Conservation (phyloP, 2,329 filamentous ascomycete species). For the Colletotrichum salicis region DNA sequence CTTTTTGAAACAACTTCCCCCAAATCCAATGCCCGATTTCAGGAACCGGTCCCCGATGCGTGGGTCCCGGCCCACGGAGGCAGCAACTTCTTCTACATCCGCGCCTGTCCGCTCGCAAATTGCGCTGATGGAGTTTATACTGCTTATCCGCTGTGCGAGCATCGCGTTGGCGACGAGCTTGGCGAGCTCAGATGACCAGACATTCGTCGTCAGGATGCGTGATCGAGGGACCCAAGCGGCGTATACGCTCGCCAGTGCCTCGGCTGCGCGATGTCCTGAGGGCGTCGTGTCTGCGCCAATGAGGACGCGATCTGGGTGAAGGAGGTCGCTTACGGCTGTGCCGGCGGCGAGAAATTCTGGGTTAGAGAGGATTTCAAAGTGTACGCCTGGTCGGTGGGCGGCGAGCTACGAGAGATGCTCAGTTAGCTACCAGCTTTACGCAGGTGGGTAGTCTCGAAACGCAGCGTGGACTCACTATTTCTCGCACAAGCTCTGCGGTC, state of each 20-base stretch:
- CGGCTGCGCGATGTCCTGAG: conserved; percentile 70
- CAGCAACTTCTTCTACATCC: conserved; percentile 76
- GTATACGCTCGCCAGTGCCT: conserved; percentile 73
- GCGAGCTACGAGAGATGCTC: conserved; percentile 53
- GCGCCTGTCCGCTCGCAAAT: conserved; percentile 82
- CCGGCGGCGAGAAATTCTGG: conserved; percentile 85
- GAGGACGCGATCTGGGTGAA: conserved; percentile 77
- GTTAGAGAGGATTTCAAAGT: conserved; percentile 82
- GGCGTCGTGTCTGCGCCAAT: conserved; percentile 75
- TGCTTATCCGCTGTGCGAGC: conserved; percentile 82
- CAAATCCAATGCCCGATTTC: conserved; percentile 80
- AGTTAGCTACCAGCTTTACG: no score
- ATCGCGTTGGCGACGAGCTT: conserved; percentile 85
- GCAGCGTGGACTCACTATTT: conserved; percentile 63
- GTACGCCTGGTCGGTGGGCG: conserved; percentile 68
- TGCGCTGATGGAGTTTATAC: conserved; percentile 82
- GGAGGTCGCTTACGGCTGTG: conserved; percentile 76
- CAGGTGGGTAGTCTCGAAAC: no score
- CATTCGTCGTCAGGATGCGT: conserved; percentile 77
- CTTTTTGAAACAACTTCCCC: conserved; percentile 85
- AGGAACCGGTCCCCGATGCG: conserved; percentile 79
- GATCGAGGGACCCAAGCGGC: conserved; percentile 74
- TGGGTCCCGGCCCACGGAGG: conserved; percentile 73
- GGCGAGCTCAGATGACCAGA: conserved; percentile 81
- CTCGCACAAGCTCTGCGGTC: conserved; percentile 75